Evolutionary conservation across 2,329 filamentous ascomycete species (phyloP), one percentile per base, ranked within the genome.

Genomic region (Aureobasidium subglaciale): DNA sequence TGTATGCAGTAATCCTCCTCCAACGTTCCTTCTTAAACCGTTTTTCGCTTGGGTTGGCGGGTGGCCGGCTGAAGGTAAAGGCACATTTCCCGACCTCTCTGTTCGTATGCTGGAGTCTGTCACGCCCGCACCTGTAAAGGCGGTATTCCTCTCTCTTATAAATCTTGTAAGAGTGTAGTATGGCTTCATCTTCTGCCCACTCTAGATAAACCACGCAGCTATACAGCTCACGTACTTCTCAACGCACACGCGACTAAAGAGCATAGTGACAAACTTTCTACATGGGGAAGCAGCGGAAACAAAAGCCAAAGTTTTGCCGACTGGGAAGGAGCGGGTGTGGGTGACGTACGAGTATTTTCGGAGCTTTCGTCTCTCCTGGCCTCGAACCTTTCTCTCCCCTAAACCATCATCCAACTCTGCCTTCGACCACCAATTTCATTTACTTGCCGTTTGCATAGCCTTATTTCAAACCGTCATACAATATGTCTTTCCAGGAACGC

Each of bases 401-500:
- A 32, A 40, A 40, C 27, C 37, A 42, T 29, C 49, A 41, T 34
- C 29, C 49, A 41, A 30, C 18, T 20, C 37, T 18, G 25, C 11
- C 10, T n/a, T n/a, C n/a, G 18, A 10, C 24, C 35, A 6, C 13
- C 37, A 42, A 34, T 22, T 29, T 53, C 49, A 30, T 53, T 53
- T 41, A 27, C 49, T 41, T 53, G 35, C 50, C 50, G 50, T 55
- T 55, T 55, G 50, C 50, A 43, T 43, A 40, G 38, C 35, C 13
- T 41, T 42, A 42, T n/a, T 53, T 20, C 38, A 20, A 15, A 27
- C 49, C 49, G 37, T 42, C 30, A 10, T 42, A 25, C 34, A 55
- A 35, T 25, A 90, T 90, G 86, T 85, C 85, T 72, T 79, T 85
- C 65, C 87, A 90, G 74, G 87, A 90, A 67, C 85, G 84, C 73